phyloP scores from a whole-genome alignment of 257 asterid species.

The Nicotiana obtusifolia region DNA sequence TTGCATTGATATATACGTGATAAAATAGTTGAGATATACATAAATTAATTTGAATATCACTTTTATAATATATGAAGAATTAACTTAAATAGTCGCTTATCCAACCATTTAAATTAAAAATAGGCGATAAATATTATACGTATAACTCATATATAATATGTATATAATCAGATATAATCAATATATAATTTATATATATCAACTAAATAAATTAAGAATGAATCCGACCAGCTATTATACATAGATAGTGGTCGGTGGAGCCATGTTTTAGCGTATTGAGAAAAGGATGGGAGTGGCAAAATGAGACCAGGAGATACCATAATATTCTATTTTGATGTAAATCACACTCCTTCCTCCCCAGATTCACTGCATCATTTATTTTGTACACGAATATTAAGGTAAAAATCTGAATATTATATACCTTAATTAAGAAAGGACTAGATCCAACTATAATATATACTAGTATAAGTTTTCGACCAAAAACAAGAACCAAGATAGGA shows the following conservation, averaged over 20 bases:
- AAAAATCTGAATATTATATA: background rate
- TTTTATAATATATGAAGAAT: no score
- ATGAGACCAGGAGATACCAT: background rate
- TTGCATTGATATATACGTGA: rapidly evolving
- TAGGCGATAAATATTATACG: no score
- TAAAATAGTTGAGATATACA: background rate
- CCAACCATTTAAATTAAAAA: no score
- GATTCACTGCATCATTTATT: background rate
- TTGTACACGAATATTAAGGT: background rate
- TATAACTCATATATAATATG: no score
- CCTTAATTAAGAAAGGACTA: no score
- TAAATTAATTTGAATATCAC: background rate
- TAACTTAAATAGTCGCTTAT: no score
- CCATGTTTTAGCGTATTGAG: background rate
- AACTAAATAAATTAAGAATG: no score
- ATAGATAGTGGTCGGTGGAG: background rate
- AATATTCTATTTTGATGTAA: background rate
- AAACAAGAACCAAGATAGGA: background rate
- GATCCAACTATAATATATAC: no score
- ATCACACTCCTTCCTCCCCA: background rate
- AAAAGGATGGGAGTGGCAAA: background rate
- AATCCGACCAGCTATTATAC: no score
- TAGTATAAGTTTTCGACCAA: no score
- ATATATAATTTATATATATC: no score
- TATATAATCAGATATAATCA: no score